Evolutionary conservation across 257 asterid genomes (phyloP).

Genomic region (Jacaranda copaia): DNA sequence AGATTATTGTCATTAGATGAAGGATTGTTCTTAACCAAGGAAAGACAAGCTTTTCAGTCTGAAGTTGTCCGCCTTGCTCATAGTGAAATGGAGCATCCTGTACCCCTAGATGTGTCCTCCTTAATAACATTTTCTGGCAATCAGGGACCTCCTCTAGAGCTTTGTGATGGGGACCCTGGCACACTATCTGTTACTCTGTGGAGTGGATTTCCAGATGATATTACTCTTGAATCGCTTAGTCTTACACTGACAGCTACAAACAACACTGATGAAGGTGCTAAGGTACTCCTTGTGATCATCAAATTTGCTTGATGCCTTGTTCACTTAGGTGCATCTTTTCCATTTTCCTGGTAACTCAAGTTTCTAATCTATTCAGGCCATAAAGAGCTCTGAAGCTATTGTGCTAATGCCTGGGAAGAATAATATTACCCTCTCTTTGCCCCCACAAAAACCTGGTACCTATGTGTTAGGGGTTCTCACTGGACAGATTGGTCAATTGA

Average conservation of each 20-base stretch:
- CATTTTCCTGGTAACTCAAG: conserved; percentile 30
- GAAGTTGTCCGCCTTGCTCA: conserved; percentile 97
- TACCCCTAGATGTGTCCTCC: conserved; percentile 95
- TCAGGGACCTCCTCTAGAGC: conserved; percentile 90
- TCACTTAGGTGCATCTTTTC: conserved; percentile 36
- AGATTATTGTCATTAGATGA: conserved; percentile 88
- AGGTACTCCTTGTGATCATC: conserved; percentile 61
- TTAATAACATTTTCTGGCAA: conserved; percentile 91
- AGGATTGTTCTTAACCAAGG: conserved; percentile 82
- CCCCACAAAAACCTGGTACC: conserved; percentile 98
- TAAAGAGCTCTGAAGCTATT: conserved; percentile 80
- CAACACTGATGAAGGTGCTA: conserved; percentile 92
- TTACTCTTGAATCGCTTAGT: conserved; percentile 93
- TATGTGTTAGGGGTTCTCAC: conserved; percentile 97
- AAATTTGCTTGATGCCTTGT: conserved; percentile 36
- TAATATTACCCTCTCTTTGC: conserved; percentile 72
- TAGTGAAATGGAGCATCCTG: conserved; percentile 94
- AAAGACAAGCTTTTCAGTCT: conserved; percentile 93
- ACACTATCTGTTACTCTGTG: conserved; percentile 80
- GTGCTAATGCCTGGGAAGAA: conserved; percentile 89
- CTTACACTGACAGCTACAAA: conserved; percentile 86
- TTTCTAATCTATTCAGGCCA: conserved; percentile 62
- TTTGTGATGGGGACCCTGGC: conserved; percentile 99
- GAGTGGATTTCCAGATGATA: conserved; percentile 99
- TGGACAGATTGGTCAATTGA: conserved; percentile 94